phyloP scores from a whole-genome alignment of 176 grass and related monocot genomes.

The Pontederia crassipes region DNA sequence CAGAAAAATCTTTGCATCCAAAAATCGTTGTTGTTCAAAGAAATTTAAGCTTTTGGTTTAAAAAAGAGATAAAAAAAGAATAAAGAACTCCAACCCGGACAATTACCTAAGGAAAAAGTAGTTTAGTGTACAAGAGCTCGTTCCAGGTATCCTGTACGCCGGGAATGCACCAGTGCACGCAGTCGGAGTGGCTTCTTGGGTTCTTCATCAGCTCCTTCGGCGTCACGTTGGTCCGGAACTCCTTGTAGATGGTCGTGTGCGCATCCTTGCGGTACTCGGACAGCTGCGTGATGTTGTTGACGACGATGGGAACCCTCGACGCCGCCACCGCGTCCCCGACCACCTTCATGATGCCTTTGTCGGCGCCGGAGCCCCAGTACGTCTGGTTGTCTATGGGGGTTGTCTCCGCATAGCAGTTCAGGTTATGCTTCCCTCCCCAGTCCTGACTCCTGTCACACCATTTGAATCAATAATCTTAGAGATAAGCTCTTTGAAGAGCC shows the following conservation, averaged over 20 bases:
- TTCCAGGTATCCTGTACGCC: slow-evolving; percentile 72
- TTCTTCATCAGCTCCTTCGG: slow-evolving; percentile 28
- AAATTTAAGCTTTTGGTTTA: too few relatives aligned
- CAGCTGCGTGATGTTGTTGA: slow-evolving; percentile 57
- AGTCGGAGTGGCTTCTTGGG: slow-evolving; percentile 54
- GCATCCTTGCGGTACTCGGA: slow-evolving; percentile 49
- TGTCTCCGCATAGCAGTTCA: slow-evolving; percentile 48
- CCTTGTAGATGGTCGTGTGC: slow-evolving; percentile 46
- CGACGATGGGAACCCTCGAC: slow-evolving; percentile 33
- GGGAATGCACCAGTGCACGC: slow-evolving; percentile 72
- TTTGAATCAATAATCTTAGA: neutral
- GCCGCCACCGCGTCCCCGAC: slow-evolving; percentile 29
- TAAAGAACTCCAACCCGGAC: too few relatives aligned
- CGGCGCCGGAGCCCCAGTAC: slow-evolving; percentile 31
- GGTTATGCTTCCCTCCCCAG: slow-evolving; percentile 32
- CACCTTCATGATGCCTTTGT: slow-evolving; percentile 30
- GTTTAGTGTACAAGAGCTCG: slow-evolving; percentile 57
- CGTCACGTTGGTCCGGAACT: slow-evolving; percentile 33
- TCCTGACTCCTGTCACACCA: slow-evolving; percentile 21
- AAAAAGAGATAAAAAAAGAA: too few relatives aligned
- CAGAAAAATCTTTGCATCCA: too few relatives aligned
- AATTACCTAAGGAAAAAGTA: slow-evolving; percentile 37
- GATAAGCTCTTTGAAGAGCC: too few relatives aligned
- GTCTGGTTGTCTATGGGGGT: slow-evolving; percentile 23
- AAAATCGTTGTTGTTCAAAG: too few relatives aligned